Evolutionary conservation across 2,329 filamentous ascomycete species (phyloP).

Genomic region (Pseudopithomyces chartarum): DNA sequence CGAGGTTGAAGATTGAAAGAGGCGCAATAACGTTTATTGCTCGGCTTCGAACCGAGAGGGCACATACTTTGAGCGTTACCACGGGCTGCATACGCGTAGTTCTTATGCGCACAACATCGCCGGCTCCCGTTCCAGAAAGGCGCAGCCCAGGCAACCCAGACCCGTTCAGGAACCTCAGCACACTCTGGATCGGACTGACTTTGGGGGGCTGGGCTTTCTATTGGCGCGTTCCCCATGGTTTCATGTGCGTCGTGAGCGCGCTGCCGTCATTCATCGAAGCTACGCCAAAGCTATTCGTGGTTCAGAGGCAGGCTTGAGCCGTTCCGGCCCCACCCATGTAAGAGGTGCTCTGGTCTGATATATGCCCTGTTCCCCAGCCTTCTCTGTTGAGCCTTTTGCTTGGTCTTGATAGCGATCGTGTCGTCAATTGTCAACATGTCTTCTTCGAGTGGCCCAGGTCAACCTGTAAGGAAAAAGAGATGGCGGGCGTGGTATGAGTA

Average conservation of each 20-base stretch:
- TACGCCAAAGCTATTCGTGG: slow-evolving; percentile 22
- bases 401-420: neutral
- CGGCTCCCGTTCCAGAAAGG: slow-evolving; percentile 21
- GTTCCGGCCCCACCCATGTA: slow-evolving; percentile 21
- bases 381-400: slow-evolving; percentile 10
- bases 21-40: neutral
- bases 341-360: slow-evolving; percentile 24
- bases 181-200: slow-evolving; percentile 9
- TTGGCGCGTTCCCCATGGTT: slow-evolving; percentile 12
- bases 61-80: neutral
- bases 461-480: slow-evolving; percentile 14
- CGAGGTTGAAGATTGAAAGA: neutral
- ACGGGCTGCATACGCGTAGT: slow-evolving; percentile 1
- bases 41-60: neutral
- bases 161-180: slow-evolving; percentile 12
- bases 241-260: slow-evolving; percentile 19
- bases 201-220: slow-evolving; percentile 12
- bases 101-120: slow-evolving; percentile 8
- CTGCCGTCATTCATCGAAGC: slow-evolving; percentile 28
- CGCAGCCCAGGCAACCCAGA: slow-evolving; percentile 13
- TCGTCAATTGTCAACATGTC: slow-evolving; percentile 17
- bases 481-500: neutral
- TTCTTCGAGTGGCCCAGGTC: slow-evolving; percentile 12
- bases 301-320: slow-evolving; percentile 22
- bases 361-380: slow-evolving; percentile 17